Percentiles rank a stretch among this genome's conserved stretches.
Evolutionary conservation across 345 rosid genomes (phyloP).

Genomic region (Melastoma malabathricum): DNA sequence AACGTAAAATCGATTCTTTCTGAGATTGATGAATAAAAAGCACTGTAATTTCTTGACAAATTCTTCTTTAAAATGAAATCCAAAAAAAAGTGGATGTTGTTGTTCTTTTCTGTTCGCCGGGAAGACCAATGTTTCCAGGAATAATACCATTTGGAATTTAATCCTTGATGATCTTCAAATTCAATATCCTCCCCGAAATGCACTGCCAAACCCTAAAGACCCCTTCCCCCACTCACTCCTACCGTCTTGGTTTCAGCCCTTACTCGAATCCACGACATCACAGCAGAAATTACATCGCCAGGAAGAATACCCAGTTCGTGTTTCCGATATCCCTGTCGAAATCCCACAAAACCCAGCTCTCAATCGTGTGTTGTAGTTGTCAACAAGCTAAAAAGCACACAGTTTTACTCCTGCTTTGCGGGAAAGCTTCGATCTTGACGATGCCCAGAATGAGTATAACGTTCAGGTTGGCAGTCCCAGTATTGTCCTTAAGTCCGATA

Average conservation of each 20-base stretch:
- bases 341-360: slow-evolving; percentile 11
- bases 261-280: too few species aligned
- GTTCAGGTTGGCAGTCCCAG: slow-evolving; percentile 35
- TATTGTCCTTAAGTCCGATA: slow-evolving; percentile 24
- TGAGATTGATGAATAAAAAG: too few species aligned
- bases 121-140: too few species aligned
- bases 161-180: too few species aligned
- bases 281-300: too few species aligned
- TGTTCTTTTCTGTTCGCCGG: background rate
- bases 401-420: slow-evolving; percentile 9
- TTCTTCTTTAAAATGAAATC: slow-evolving; percentile 1
- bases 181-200: slow-evolving; percentile 8
- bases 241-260: slow-evolving; percentile 9
- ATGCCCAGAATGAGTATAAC: slow-evolving; percentile 23
- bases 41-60: too few species aligned
- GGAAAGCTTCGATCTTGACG: slow-evolving; percentile 12
- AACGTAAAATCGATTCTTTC: too few species aligned
- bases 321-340: slow-evolving; percentile 8
- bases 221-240: slow-evolving; percentile 6
- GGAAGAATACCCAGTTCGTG: slow-evolving; percentile 9
- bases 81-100: slow-evolving; percentile 16
- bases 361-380: slow-evolving; percentile 19
- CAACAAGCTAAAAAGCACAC: slow-evolving; percentile 6
- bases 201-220: slow-evolving; percentile 10
- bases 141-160: too few species aligned